Conservation (phyloP, 2,329 filamentous ascomycete genomes). For the Huntiella moniliformis region DNA sequence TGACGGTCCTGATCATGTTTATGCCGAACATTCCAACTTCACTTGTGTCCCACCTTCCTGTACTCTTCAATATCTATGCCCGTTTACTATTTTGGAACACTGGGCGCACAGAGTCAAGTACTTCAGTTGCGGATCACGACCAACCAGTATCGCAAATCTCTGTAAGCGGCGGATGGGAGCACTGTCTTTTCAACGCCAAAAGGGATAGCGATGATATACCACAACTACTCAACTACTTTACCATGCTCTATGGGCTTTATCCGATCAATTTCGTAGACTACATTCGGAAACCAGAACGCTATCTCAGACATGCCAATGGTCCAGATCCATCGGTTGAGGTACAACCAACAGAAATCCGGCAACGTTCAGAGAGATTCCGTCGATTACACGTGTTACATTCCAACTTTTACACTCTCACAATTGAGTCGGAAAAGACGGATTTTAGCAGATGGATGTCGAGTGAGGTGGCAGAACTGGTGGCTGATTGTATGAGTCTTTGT, state of each 20-base stretch:
- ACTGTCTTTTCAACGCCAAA: conserved; percentile 40
- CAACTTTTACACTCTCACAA: conserved; percentile 65
- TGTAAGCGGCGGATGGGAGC: conserved; percentile 39
- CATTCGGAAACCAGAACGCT: conserved; percentile 63
- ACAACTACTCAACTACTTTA: conserved; percentile 58
- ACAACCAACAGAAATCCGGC: conserved; percentile 57
- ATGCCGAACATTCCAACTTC: conserved; percentile 63
- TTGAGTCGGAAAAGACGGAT: conserved; percentile 63
- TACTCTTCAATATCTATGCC: conserved; percentile 66
- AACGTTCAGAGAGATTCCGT: conserved; percentile 56
- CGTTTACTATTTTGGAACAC: conserved; percentile 62
- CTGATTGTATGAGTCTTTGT: conserved; percentile 56
- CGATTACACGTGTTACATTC: conserved; percentile 58
- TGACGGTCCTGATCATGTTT: conserved; percentile 64
- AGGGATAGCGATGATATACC: conserved; percentile 42
- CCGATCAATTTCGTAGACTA: conserved; percentile 77
- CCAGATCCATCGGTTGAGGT: conserved; percentile 54
- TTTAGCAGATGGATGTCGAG: conserved; percentile 61
- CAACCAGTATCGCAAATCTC: conserved; percentile 13
- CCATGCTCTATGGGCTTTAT: conserved; percentile 65
- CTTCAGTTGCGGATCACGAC: conserved; percentile 17
- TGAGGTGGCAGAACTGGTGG: conserved; percentile 61
- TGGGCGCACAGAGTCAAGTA: conserved; percentile 26
- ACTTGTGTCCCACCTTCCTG: conserved; percentile 47
- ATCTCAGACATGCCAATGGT: conserved; percentile 54